Evolutionary conservation across 257 asterid genomes (phyloP).

Genomic region (Marsdenia floribunda): DNA sequence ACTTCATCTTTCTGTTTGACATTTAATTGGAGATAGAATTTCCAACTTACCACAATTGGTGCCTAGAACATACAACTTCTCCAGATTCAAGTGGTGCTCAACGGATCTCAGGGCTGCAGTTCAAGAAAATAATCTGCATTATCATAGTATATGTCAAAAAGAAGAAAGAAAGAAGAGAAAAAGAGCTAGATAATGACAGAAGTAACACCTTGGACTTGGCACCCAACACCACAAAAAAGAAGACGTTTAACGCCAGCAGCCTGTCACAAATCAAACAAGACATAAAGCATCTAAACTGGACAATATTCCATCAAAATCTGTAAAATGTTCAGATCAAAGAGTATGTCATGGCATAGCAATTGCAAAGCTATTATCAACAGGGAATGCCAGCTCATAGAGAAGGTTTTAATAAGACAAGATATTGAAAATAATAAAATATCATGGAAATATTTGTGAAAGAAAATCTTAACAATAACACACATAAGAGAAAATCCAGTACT

Average conservation of each 20-base stretch:
- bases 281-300: neutral
- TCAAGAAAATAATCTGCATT: constrained; percentile 69
- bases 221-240: constrained; percentile 97
- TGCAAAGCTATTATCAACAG: neutral
- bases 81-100: constrained; percentile 88
- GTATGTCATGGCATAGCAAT: neutral
- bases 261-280: constrained; percentile 35
- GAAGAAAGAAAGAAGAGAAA: constrained; percentile 20
- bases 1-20: neutral
- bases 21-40: neutral
- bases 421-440: neutral
- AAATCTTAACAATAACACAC: neutral
- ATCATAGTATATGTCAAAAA: constrained; percentile 42
- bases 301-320: neutral
- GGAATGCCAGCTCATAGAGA: neutral
- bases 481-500: neutral
- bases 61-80: constrained; percentile 92
- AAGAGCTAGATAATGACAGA: constrained; percentile 16
- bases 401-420: neutral
- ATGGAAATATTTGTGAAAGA: neutral
- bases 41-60: constrained; percentile 80
- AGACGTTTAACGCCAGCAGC: constrained; percentile 97
- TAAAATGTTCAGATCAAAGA: neutral
- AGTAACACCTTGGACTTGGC: constrained; percentile 94
- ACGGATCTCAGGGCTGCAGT: constrained; percentile 96